Conservation (phyloP, 306 rosid species). For the Malus sylvestris region DNA sequence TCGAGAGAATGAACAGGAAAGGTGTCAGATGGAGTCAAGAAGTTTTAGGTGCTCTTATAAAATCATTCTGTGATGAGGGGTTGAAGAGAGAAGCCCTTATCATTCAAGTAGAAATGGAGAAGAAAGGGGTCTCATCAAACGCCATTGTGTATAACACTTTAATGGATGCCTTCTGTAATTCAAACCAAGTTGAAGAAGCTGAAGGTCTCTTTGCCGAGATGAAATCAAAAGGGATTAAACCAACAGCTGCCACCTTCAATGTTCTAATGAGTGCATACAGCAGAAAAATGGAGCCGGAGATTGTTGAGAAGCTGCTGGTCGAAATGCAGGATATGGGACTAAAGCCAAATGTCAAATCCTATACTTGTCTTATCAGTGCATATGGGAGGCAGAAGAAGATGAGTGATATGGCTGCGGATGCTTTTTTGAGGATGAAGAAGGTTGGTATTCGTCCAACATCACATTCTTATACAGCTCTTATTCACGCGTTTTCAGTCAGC, state of each 20-base stretch:
- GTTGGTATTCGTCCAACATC: conserved; percentile 69
- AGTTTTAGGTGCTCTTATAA: conserved; percentile 64
- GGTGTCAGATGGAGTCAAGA: conserved; percentile 80
- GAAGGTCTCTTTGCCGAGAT: conserved; percentile 83
- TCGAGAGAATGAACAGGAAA: conserved; percentile 77
- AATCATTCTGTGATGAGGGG: conserved; percentile 80
- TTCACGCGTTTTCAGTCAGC: conserved; percentile 70
- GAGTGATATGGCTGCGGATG: conserved; percentile 87
- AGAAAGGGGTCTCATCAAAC: conserved; percentile 52
- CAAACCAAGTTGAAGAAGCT: conserved; percentile 72
- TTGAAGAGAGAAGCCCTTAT: conserved; percentile 69
- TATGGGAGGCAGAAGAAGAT: conserved; percentile 66
- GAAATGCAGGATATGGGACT: conserved; percentile 82
- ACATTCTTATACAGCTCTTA: conserved; percentile 77
- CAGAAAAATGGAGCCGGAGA: conserved; percentile 77
- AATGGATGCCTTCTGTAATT: conserved; percentile 61
- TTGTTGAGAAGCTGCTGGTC: conserved; percentile 62
- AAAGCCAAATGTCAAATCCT: conserved; percentile 66
- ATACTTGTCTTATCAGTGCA: conserved; percentile 75
- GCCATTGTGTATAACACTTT: conserved; percentile 72
- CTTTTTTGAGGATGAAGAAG: conserved; percentile 81
- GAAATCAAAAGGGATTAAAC: conserved; percentile 68
- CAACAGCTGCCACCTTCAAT: conserved; percentile 61
- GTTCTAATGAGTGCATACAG: conserved; percentile 72
- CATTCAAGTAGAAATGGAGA: conserved; percentile 73